Percentiles rank a stretch among this genome's conserved stretches.
Evolutionary conservation across 805 yeast species (phyloP).

Genomic region (Myxozyma geophila): DNA sequence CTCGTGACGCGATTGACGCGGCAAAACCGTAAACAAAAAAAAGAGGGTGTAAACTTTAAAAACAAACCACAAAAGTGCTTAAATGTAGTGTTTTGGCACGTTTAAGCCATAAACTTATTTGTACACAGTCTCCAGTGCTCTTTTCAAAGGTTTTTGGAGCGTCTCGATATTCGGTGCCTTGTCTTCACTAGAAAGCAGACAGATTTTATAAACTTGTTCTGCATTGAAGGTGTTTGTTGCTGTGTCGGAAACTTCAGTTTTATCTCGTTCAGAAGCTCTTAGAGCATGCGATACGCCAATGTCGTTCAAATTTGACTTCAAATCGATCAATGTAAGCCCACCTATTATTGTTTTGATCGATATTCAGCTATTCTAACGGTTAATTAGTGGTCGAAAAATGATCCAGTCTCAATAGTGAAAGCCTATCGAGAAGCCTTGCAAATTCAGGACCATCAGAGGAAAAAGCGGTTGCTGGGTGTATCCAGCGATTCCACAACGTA

Average conservation of each 20-base stretch:
- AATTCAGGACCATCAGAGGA: slow-evolving; percentile 27
- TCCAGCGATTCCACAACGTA: neutral
- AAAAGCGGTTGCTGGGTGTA: slow-evolving; percentile 14
- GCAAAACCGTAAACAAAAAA: neutral
- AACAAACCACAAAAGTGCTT: neutral
- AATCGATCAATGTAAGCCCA: slow-evolving; percentile 33
- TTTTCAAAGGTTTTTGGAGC: neutral
- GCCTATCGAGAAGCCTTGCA: slow-evolving; percentile 42
- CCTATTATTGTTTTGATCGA: neutral
- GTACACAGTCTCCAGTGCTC: neutral
- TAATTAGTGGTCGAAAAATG: slow-evolving; percentile 36
- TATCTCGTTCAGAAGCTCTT: neutral
- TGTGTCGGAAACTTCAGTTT: neutral
- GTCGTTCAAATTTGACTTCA: slow-evolving; percentile 32
- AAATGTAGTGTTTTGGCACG: neutral
- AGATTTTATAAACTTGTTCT: neutral
- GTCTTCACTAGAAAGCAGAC: no score
- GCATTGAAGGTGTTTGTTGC: neutral
- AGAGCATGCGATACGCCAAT: slow-evolving; percentile 7
- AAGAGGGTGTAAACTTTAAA: neutral
- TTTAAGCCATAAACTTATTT: neutral
- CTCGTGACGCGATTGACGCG: slow-evolving; percentile 2
- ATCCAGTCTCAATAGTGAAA: slow-evolving; percentile 39
- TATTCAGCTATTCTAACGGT: neutral
- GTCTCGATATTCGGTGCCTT: neutral